Evolutionary conservation across 2,329 filamentous ascomycete genomes (phyloP).

Genomic region (Lasiodiplodia sp.): DNA sequence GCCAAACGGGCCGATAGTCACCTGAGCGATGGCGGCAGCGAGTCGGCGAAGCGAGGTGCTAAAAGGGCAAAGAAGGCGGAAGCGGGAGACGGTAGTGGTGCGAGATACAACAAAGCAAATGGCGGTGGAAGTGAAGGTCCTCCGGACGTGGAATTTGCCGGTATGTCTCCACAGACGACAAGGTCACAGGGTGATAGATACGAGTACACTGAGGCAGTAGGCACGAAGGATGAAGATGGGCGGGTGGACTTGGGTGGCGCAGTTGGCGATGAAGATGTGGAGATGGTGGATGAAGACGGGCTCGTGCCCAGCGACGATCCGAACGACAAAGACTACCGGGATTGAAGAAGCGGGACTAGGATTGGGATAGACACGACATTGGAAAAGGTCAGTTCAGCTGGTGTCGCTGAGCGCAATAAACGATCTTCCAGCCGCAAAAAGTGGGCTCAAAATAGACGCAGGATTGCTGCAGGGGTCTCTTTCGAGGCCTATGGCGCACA

Average conservation of each 20-base stretch:
- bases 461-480: not conserved
- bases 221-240: not conserved
- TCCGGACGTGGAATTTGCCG: not conserved
- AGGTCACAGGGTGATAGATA: not conserved
- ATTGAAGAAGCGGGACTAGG: not conserved
- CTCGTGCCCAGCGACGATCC: not conserved
- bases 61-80: not conserved
- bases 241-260: not conserved
- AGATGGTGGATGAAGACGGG: not conserved
- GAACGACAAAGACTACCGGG: not conserved
- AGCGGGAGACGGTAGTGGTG: too few relatives aligned
- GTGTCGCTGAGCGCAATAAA: too few relatives aligned
- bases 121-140: not conserved
- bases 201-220: not conserved
- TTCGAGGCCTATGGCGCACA: not conserved
- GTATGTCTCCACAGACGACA: not conserved
- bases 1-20: not conserved
- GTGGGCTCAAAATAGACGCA: slow-evolving; percentile 1
- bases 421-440: not conserved
- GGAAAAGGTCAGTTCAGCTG: not conserved
- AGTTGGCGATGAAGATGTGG: not conserved
- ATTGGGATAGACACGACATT: not conserved
- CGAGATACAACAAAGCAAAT: not conserved
- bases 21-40: not conserved
- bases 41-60: not conserved